Conservation (phyloP, 2,329 filamentous ascomycete species). For the Leptographium radiaticola region DNA sequence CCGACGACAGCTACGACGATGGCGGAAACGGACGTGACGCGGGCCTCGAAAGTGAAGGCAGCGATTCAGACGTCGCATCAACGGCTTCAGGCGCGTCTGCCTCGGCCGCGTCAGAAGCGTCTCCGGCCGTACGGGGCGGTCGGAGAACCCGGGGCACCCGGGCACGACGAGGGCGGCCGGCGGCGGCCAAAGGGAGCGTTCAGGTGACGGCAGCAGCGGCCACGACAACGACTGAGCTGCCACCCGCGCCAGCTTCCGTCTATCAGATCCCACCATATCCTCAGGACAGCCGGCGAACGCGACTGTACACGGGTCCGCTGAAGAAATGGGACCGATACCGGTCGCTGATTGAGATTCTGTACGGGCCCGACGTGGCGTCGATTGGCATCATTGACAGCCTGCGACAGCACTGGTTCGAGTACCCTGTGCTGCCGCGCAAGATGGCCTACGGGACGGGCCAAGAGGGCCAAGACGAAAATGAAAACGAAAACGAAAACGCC, state of each 20-base stretch:
- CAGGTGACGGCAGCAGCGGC: background rate
- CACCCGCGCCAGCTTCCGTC: background rate
- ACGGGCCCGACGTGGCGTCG: conserved; percentile 24
- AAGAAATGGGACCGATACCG: conserved; percentile 21
- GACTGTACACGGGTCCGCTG: conserved; percentile 24
- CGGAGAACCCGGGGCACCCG: background rate
- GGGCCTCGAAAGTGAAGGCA: background rate
- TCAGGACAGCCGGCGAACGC: conserved; percentile 9
- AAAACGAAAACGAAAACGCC: background rate
- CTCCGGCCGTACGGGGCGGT: background rate
- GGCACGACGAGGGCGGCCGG: background rate
- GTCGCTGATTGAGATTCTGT: conserved; percentile 26
- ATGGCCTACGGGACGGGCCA: conserved; percentile 8
- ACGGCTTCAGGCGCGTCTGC: background rate
- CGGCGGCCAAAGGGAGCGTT: background rate
- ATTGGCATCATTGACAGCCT: conserved; percentile 24
- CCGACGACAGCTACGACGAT: background rate
- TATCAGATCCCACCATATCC: conserved; percentile 9
- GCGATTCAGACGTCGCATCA: background rate
- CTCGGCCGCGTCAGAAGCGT: background rate
- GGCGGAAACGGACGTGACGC: background rate
- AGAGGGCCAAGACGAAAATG: background rate
- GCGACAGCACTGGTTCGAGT: conserved; percentile 27
- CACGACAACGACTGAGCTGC: background rate
- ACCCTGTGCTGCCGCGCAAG: conserved; percentile 25